Evolutionary conservation across 1,284 basidiomycete genomes (phyloP).

Genomic region (Spongiforma sp.): DNA sequence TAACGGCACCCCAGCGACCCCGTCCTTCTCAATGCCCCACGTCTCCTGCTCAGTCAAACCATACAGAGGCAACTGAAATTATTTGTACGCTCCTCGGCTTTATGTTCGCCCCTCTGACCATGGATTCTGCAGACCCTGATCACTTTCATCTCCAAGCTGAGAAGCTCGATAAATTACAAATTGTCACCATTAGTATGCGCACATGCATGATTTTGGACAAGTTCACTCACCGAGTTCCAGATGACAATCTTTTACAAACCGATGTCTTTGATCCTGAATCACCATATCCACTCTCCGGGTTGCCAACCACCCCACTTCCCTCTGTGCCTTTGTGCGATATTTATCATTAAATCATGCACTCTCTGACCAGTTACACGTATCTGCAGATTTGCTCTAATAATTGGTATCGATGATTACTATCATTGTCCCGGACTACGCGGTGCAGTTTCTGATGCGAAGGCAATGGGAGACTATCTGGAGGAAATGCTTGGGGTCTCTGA

Average conservation of each 20-base stretch:
- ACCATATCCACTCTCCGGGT: too few relatives aligned
- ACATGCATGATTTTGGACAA: not conserved
- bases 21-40: not conserved
- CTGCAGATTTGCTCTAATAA: constrained; percentile 56
- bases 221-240: not conserved
- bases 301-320: not conserved
- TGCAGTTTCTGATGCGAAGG: constrained; percentile 60
- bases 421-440: constrained; percentile 58
- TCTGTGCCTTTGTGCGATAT: not conserved
- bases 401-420: constrained; percentile 65
- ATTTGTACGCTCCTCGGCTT: not conserved
- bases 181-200: not conserved
- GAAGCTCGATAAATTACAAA: not conserved
- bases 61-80: not conserved
- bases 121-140: not conserved
- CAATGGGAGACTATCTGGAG: constrained; percentile 54
- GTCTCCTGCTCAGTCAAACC: not conserved
- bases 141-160: not conserved
- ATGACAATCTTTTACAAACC: not conserved
- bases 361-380: not conserved
- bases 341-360: not conserved
- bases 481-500: constrained; percentile 56
- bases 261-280: not conserved
- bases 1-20: not conserved
- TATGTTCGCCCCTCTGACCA: not conserved